Conservation (phyloP, 1,139 yeast genomes). For the Yamadazyma diddensiae region DNA sequence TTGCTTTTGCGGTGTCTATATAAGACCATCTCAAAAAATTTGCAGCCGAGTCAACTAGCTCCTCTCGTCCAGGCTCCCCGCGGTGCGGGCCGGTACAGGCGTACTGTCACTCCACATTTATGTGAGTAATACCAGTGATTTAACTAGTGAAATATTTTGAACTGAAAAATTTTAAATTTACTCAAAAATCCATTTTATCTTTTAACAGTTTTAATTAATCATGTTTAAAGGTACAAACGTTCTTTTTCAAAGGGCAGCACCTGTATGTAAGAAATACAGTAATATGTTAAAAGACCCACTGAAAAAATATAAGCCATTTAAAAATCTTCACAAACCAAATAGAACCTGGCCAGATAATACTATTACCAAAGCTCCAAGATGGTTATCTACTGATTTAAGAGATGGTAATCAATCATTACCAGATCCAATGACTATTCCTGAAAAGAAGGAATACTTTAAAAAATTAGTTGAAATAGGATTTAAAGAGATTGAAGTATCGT, state of each 20-base stretch:
- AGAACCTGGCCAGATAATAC: slow-evolving; percentile 86
- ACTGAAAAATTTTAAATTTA: slow-evolving; percentile 1
- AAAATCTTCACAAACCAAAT: slow-evolving; percentile 63
- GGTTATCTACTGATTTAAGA: slow-evolving; percentile 94
- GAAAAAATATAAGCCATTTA: slow-evolving; percentile 67
- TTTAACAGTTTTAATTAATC: slow-evolving; percentile 1
- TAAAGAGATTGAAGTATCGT: slow-evolving; percentile 95
- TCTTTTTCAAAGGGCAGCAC: slow-evolving; percentile 27
- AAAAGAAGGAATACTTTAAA: slow-evolving; percentile 84
- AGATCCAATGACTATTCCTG: slow-evolving; percentile 91
- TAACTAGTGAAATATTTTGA: slow-evolving; percentile 4
- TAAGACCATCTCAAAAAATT: neutral
- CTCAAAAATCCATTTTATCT: neutral
- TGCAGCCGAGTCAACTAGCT: neutral
- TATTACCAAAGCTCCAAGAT: slow-evolving; percentile 82
- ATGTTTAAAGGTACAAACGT: slow-evolving; percentile 26
- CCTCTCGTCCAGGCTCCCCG: slow-evolving; percentile 4
- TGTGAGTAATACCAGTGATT: slow-evolving; percentile 4
- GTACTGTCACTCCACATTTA: slow-evolving; percentile 3
- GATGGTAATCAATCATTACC: slow-evolving; percentile 98
- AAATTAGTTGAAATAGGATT: slow-evolving; percentile 88
- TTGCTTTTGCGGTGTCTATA: too few species aligned
- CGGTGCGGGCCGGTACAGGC: slow-evolving; percentile 7
- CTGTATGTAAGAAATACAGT: slow-evolving; percentile 15
- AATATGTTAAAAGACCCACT: slow-evolving; percentile 67